These are phyloP conservation scores for Coccinonectria pachysandricola DNA, from an alignment of 2,329 filamentous ascomycete species.

Conservation along the genomic window DNA sequence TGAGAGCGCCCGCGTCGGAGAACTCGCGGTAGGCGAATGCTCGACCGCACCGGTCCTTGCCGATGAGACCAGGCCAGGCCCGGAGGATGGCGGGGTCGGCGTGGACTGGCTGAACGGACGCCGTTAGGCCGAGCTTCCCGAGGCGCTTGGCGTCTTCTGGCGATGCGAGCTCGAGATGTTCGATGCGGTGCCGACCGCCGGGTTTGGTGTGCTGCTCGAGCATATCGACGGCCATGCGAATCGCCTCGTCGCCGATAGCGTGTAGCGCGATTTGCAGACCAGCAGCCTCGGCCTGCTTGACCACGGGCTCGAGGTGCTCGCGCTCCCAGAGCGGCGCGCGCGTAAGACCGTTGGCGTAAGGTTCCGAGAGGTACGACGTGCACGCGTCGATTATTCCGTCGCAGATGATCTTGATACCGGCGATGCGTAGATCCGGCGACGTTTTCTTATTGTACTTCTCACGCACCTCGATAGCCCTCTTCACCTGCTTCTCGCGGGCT, in stretches of 20 bases:
- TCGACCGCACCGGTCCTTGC: slow-evolving; percentile 40
- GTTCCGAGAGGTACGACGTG: slow-evolving; percentile 47
- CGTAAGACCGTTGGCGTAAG: slow-evolving; percentile 38
- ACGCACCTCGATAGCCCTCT: slow-evolving; percentile 36
- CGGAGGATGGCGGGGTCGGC: slow-evolving; percentile 48
- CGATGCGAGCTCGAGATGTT: slow-evolving; percentile 50
- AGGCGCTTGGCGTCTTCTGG: slow-evolving; percentile 45
- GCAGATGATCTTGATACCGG: slow-evolving; percentile 53
- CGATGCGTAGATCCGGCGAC: slow-evolving; percentile 35
- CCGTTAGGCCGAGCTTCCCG: slow-evolving; percentile 46
- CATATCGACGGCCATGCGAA: slow-evolving; percentile 44
- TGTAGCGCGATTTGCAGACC: slow-evolving; percentile 52
- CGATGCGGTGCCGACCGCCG: slow-evolving; percentile 46
- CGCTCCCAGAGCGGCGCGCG: slow-evolving; percentile 42
- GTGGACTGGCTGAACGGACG: slow-evolving; percentile 46
- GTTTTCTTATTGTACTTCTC: slow-evolving; percentile 23
- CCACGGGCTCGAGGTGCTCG: slow-evolving; percentile 41
- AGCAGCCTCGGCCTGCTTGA: slow-evolving; percentile 39
- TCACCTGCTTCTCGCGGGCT: slow-evolving; percentile 35
- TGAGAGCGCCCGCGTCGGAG: slow-evolving; percentile 37
- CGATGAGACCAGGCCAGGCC: slow-evolving; percentile 48
- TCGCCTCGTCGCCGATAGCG: slow-evolving; percentile 51
- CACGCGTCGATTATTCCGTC: slow-evolving; percentile 55
- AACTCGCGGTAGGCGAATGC: slow-evolving; percentile 55
- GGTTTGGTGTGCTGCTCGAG: slow-evolving; percentile 33